These are phyloP conservation scores for Prototheca wickerhamii DNA, from an alignment of 163 green algal species.

Conservation along the genomic window DNA sequence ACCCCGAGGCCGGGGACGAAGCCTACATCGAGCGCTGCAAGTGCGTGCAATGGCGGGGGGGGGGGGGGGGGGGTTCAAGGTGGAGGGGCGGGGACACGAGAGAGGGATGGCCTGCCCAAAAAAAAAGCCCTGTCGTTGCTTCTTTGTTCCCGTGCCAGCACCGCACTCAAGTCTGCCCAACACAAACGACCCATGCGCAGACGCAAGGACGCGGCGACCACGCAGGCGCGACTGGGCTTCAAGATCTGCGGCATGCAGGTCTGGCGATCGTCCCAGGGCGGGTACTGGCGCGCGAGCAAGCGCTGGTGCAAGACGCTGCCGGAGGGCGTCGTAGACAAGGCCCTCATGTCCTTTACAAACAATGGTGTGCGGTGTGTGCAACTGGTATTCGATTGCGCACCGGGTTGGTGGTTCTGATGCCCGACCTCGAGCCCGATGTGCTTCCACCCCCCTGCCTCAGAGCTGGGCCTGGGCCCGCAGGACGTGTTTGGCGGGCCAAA, in stretches of 20 bases:
- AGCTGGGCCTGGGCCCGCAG: constrained; percentile 14
- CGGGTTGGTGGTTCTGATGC: no score
- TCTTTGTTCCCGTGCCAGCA: background rate
- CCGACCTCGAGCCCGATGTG: no score
- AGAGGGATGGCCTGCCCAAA: no score
- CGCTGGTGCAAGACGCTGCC: constrained; percentile 69
- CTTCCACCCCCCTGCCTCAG: background rate
- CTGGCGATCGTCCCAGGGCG: constrained; percentile 32
- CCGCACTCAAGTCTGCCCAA: background rate
- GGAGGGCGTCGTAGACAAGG: constrained; percentile 42
- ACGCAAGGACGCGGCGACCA: constrained; percentile 67
- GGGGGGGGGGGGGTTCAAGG: no score
- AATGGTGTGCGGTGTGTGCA: constrained; percentile 43
- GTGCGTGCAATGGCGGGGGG: no score
- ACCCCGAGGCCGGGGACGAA: constrained; percentile 39
- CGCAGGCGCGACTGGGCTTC: constrained; percentile 61
- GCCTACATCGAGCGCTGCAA: constrained; percentile 49
- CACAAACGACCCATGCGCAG: constrained; percentile 6
- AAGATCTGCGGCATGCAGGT: constrained; percentile 74
- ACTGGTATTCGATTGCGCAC: no score
- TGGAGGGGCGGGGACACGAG: no score
- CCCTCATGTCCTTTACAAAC: constrained; percentile 56
- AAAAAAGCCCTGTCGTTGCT: no score
- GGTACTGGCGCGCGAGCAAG: constrained; percentile 56
- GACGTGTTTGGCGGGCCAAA: constrained; percentile 38